Conservation (phyloP, 2,329 filamentous ascomycete genomes). For the Calcarisporium arbuscula region DNA sequence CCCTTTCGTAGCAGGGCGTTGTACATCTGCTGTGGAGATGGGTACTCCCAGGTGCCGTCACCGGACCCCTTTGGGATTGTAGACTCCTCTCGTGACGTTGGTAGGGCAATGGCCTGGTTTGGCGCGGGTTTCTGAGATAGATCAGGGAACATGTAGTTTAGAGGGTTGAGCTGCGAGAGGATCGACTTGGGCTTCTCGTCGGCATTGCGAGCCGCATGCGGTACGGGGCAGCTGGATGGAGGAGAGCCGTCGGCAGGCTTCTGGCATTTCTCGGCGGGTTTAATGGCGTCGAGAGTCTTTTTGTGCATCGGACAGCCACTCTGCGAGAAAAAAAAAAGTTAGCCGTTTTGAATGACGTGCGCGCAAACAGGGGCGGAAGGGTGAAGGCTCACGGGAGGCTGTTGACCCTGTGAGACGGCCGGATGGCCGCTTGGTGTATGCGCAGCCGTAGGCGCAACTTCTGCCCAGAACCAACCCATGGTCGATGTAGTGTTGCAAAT, state of each 20-base stretch:
- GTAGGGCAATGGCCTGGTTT: constrained; percentile 66
- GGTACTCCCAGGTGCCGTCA: constrained; percentile 89
- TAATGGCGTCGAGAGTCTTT: constrained; percentile 42
- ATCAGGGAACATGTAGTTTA: constrained; percentile 94
- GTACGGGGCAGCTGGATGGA: constrained; percentile 39
- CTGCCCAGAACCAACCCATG: constrained; percentile 63
- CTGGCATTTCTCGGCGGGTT: constrained; percentile 20
- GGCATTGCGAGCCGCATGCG: constrained; percentile 27
- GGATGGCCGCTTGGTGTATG: constrained; percentile 27
- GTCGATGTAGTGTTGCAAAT: constrained; percentile 8
- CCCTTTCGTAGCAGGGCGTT: constrained; percentile 95
- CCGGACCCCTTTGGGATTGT: constrained; percentile 85
- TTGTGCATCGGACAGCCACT: constrained; percentile 53
- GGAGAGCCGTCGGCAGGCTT: constrained; percentile 13
- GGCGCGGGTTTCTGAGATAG: constrained; percentile 74
- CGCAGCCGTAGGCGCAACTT: constrained; percentile 31
- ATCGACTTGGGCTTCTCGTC: constrained; percentile 36
- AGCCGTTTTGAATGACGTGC: neutral
- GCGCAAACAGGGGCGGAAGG: neutral
- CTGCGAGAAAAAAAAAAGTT: constrained; percentile 27
- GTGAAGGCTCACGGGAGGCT: constrained; percentile 25
- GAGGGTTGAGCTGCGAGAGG: constrained; percentile 53
- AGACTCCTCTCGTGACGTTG: constrained; percentile 74
- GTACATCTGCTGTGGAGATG: constrained; percentile 98
- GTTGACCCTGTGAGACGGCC: constrained; percentile 17